A percentile compares a stretch with the other conserved stretches of the same genome.
These are phyloP conservation scores for Globisporangium barbulae DNA, from an alignment of 352 stramenopile species.

Conservation along the genomic window DNA sequence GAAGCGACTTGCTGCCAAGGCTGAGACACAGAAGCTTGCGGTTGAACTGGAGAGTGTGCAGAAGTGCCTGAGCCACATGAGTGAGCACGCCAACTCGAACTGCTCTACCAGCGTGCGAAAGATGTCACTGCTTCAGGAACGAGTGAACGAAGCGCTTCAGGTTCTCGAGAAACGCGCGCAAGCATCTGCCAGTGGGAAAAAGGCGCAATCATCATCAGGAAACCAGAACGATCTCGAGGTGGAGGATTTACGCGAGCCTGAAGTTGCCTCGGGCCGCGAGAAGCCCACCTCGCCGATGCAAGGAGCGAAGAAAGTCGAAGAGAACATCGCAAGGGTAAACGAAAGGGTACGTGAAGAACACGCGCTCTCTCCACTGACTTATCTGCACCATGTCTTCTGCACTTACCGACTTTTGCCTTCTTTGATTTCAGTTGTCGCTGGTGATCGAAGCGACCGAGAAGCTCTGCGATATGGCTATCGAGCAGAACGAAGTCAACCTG, in stretches of 20 bases:
- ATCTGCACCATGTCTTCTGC: neutral
- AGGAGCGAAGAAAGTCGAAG: constrained; percentile 56
- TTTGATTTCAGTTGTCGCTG: constrained; percentile 33
- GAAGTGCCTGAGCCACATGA: constrained; percentile 53
- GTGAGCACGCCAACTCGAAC: constrained; percentile 47
- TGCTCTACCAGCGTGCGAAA: constrained; percentile 60
- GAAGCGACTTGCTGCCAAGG: constrained; percentile 75
- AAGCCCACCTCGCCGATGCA: constrained; percentile 35
- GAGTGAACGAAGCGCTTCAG: constrained; percentile 64
- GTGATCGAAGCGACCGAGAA: constrained; percentile 65
- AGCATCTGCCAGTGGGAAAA: constrained; percentile 20
- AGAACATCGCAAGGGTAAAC: constrained; percentile 59
- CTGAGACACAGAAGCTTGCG: constrained; percentile 76
- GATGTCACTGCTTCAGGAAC: constrained; percentile 55
- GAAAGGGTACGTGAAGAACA: constrained; percentile 42
- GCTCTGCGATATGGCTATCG: constrained; percentile 69
- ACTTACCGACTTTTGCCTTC: constrained; percentile 9
- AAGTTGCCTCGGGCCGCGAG: constrained; percentile 29
- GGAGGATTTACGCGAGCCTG: constrained; percentile 47
- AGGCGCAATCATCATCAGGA: constrained; percentile 14
- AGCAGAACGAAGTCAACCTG: constrained; percentile 69
- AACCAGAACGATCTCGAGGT: constrained; percentile 38
- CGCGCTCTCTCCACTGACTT: neutral
- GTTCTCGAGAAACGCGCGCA: constrained; percentile 60
- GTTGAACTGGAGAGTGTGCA: constrained; percentile 71